Base-by-base conservation (phyloP, 2,329 filamentous ascomycete species). In the Penicillium sp. region DNA sequence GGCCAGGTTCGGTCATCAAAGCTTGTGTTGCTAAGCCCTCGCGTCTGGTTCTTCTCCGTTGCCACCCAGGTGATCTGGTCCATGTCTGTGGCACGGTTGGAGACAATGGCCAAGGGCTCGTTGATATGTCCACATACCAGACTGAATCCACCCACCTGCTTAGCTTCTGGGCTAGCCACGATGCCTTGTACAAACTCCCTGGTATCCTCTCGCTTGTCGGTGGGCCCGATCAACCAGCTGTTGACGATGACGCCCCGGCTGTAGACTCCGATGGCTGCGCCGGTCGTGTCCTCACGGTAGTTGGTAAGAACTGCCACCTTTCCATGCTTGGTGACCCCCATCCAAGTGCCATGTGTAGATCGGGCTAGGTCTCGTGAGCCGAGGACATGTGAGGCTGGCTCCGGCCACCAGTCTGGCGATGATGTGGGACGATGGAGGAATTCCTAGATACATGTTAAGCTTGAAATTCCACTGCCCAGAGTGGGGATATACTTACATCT, bases 231-330 rank as follows among this genome's bases (percentile, higher is more conserved):
- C 15, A 88, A 71, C 72, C 82, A 87, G n/a, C 79, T 78, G 59
- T 83, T 86, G 29, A 85, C 82, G 41, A 87, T 85, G 9, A 78
- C 75, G 2, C 85, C 85, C 27, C 85, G 78, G 60, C 82, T 85
- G 46, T 75, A 69, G 29, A 70, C 69, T 40, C 81, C 80, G 6
- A 76, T 72, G 21, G 79, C 78, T 44, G 77, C 69, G 27, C 79
- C 70, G 19, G 79, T 72, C 25, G 75, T 72, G 29, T 80, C 74
- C 68, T 87, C 85, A 39, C 83, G 82, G 68, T 85, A 87, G 70
- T 88, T 88, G 49, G 85, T 87, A 33, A 88, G 76, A 6, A 86
- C 81, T 3, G 84, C 84, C 46, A 88, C 68, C 55, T 84, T 83
- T 29, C 85, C 85, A 60, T 85, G 78, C 33, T 76, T 79, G 9